These are phyloP conservation scores for Chytriomyces sp. DNA, from an alignment of 192 early-diverging fungal species.

Conservation along the genomic window DNA sequence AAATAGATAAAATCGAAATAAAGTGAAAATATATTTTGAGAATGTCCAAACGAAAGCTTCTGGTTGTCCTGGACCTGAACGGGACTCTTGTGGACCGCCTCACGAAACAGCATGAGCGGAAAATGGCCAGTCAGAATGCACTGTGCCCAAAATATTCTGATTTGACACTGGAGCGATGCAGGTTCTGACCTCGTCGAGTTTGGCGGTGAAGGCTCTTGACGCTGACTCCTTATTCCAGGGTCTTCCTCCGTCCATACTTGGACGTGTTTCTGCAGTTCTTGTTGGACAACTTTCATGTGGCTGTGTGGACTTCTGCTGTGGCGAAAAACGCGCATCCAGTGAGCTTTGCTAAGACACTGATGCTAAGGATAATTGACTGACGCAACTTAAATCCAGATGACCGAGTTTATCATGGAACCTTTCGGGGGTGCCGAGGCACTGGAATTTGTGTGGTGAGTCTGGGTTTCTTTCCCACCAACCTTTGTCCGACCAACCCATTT, in stretches of 20 bases:
- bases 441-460: slow-evolving; percentile 41
- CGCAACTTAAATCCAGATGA: slow-evolving; percentile 13
- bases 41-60: slow-evolving; percentile 13
- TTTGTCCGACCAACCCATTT: background rate
- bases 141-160: slow-evolving; percentile 37
- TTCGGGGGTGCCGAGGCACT: slow-evolving; percentile 16
- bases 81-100: slow-evolving; percentile 49
- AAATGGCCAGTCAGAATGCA: slow-evolving; percentile 28
- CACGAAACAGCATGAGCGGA: slow-evolving; percentile 22
- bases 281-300: slow-evolving; percentile 43
- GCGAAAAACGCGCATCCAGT: slow-evolving; percentile 41
- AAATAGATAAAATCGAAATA: too few species aligned
- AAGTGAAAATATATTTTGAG: too few species aligned
- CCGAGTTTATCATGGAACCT: slow-evolving; percentile 39
- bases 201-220: too few species aligned
- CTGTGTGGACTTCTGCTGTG: slow-evolving; percentile 52
- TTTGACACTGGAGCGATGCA: slow-evolving; percentile 25
- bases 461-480: background rate
- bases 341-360: background rate
- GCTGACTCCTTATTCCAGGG: background rate
- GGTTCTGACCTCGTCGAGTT: too few species aligned
- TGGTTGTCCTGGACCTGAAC: slow-evolving; percentile 53
- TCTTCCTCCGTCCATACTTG: slow-evolving; percentile 50
- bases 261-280: slow-evolving; percentile 47
- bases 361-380: background rate